Evolutionary conservation across 495 filamentous ascomycete species (phyloP).

Genomic region (Elasticomyces elasticus): DNA sequence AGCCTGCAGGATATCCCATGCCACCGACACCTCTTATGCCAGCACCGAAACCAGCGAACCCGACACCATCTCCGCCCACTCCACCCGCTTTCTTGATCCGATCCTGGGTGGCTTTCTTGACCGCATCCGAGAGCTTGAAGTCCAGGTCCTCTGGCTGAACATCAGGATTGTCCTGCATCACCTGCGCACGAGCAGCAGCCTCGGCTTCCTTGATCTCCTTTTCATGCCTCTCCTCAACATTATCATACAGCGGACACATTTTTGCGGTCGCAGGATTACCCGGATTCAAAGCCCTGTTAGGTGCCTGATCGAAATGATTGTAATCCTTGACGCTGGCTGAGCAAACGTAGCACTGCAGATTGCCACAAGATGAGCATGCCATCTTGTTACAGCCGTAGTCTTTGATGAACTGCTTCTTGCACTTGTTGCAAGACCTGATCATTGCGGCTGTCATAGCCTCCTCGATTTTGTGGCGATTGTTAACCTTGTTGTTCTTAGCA

Average conservation of each 20-base stretch:
- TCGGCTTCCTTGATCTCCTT: slow-evolving; percentile 59
- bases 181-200: slow-evolving; percentile 44
- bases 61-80: not conserved
- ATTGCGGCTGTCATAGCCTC: slow-evolving; percentile 76
- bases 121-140: slow-evolving; percentile 49
- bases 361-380: slow-evolving; percentile 51
- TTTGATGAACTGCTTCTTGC: slow-evolving; percentile 52
- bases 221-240: slow-evolving; percentile 49
- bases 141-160: slow-evolving; percentile 47
- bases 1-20: no score
- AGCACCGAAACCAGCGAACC: no score
- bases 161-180: slow-evolving; percentile 50
- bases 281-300: slow-evolving; percentile 16
- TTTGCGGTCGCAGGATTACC: slow-evolving; percentile 7
- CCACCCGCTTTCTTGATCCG: not conserved
- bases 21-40: no score
- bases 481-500: slow-evolving; percentile 47
- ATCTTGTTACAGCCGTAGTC: slow-evolving; percentile 80
- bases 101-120: slow-evolving; percentile 24
- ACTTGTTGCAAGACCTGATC: slow-evolving; percentile 61
- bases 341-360: slow-evolving; percentile 63
- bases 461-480: slow-evolving; percentile 58
- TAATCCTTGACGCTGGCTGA: slow-evolving; percentile 45
- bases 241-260: slow-evolving; percentile 60
- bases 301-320: slow-evolving; percentile 43